Conservation (phyloP, 805 yeast species). For the Kodamaea leandrae region DNA sequence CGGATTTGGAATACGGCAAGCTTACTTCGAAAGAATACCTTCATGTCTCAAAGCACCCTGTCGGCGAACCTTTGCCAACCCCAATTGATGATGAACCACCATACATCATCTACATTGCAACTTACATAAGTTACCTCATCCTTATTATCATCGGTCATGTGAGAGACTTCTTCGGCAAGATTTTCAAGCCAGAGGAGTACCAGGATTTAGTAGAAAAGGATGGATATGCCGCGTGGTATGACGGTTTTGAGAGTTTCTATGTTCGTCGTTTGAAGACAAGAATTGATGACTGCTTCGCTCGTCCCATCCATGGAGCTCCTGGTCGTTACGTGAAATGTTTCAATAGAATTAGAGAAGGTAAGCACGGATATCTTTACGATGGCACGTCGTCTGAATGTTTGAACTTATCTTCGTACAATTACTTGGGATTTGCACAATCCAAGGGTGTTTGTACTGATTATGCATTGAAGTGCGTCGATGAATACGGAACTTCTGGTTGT, state of each 20-base stretch:
- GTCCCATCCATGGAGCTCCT: constrained; percentile 97
- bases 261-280: constrained; percentile 88
- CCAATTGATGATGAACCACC: constrained; percentile 85
- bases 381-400: constrained; percentile 77
- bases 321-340: constrained; percentile 85
- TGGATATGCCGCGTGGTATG: constrained; percentile 95
- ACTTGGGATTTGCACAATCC: constrained; percentile 95
- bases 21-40: constrained; percentile 64
- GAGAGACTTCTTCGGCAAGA: constrained; percentile 81
- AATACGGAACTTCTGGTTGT: constrained; percentile 74
- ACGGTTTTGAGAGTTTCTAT: constrained; percentile 90
- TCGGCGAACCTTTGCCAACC: constrained; percentile 55
- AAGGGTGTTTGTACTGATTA: constrained; percentile 85
- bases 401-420: constrained; percentile 87
- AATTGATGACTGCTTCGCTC: constrained; percentile 90
- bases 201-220: constrained; percentile 68
- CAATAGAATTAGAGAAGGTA: constrained; percentile 70
- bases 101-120: constrained; percentile 69
- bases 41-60: constrained; percentile 57
- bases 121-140: constrained; percentile 81
- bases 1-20: constrained; percentile 71
- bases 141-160: constrained; percentile 87
- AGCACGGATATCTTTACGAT: constrained; percentile 65
- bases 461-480: constrained; percentile 59
- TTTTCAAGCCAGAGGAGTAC: constrained; percentile 64